Evolutionary conservation across 2,329 filamentous ascomycete species (phyloP).

Genomic region (Metarhizium rileyi): DNA sequence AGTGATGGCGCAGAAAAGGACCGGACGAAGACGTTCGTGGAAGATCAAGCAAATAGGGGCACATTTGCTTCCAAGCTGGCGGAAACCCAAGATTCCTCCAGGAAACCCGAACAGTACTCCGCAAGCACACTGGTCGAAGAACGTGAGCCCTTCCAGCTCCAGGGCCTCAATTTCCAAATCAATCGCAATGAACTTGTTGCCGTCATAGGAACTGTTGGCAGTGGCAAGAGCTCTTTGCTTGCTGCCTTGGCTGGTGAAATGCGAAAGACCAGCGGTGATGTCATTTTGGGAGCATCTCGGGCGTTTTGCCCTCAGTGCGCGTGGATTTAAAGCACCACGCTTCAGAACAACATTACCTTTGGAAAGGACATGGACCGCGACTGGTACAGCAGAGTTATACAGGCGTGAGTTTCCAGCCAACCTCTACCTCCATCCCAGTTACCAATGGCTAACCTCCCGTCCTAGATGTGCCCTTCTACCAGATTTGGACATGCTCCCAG

Average conservation of each 20-base stretch:
- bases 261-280: conserved; percentile 67
- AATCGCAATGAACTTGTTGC: conserved; percentile 69
- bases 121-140: conserved; percentile 48
- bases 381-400: conserved; percentile 80
- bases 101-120: conserved; percentile 33
- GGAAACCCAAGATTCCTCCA: conserved; percentile 16
- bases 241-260: conserved; percentile 89
- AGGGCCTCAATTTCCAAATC: conserved; percentile 56
- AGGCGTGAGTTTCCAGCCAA: conserved; percentile 45
- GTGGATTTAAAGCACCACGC: conserved; percentile 90
- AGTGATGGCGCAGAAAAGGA: conserved; percentile 34
- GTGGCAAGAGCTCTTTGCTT: conserved; percentile 82
- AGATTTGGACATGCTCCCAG: conserved; percentile 88
- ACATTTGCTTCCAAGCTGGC: conserved; percentile 22
- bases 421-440: not conserved
- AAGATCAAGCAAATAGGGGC: conserved; percentile 24
- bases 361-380: conserved; percentile 64
- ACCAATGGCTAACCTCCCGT: conserved; percentile 2
- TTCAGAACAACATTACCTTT: conserved; percentile 85
- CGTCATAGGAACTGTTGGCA: conserved; percentile 82
- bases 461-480: conserved; percentile 65
- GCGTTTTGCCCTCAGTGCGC: conserved; percentile 95
- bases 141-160: conserved; percentile 61
- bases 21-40: conserved; percentile 19
- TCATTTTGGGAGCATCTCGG: conserved; percentile 67